A percentile compares a stretch with the other conserved stretches of the same genome.
Evolutionary conservation across 495 filamentous ascomycete species (phyloP).

Genomic region (Tuber umbilicatum): DNA sequence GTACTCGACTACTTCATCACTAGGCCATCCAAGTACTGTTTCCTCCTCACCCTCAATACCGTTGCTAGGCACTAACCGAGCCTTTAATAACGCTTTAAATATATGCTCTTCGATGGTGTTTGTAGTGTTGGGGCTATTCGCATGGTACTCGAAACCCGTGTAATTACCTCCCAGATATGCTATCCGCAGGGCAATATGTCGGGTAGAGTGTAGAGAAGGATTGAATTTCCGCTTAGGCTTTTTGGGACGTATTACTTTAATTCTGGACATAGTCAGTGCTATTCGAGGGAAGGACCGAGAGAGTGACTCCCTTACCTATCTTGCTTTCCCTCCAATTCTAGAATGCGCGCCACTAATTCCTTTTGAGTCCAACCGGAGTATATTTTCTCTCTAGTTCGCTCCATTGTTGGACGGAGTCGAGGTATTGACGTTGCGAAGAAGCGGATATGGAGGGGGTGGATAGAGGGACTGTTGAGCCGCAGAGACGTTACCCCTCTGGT

Average conservation of each 20-base stretch:
- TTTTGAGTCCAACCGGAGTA: slow-evolving; percentile 60
- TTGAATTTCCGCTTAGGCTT: slow-evolving; percentile 57
- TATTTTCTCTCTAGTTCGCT: slow-evolving; percentile 35
- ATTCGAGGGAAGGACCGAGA: slow-evolving; percentile 7
- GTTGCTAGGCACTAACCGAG: slow-evolving; percentile 66
- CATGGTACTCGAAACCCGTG: slow-evolving; percentile 81
- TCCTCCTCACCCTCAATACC: slow-evolving; percentile 44
- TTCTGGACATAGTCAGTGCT: slow-evolving; percentile 15
- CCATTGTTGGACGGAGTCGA: slow-evolving; percentile 17
- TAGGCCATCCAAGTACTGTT: slow-evolving; percentile 47
- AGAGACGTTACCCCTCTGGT: slow-evolving; percentile 23
- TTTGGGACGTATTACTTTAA: slow-evolving; percentile 35
- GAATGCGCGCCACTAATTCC: slow-evolving; percentile 59
- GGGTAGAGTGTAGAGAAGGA: slow-evolving; percentile 70
- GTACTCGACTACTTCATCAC: slow-evolving; percentile 78
- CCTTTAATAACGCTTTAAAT: slow-evolving; percentile 79
- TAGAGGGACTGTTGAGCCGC: slow-evolving; percentile 14
- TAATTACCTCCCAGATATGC: slow-evolving; percentile 88
- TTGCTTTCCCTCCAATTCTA: slow-evolving; percentile 58
- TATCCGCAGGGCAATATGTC: slow-evolving; percentile 83
- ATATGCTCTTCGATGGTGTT: slow-evolving; percentile 86
- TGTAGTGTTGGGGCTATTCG: slow-evolving; percentile 56
- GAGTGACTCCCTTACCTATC: slow-evolving; percentile 45
- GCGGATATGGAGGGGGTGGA: neutral
- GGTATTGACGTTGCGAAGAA: slow-evolving; percentile 7